Percentiles rank a stretch among this genome's conserved stretches.
Conservation (phyloP, 352 stramenopile species). For the Phytophthora kernoviae region DNA sequence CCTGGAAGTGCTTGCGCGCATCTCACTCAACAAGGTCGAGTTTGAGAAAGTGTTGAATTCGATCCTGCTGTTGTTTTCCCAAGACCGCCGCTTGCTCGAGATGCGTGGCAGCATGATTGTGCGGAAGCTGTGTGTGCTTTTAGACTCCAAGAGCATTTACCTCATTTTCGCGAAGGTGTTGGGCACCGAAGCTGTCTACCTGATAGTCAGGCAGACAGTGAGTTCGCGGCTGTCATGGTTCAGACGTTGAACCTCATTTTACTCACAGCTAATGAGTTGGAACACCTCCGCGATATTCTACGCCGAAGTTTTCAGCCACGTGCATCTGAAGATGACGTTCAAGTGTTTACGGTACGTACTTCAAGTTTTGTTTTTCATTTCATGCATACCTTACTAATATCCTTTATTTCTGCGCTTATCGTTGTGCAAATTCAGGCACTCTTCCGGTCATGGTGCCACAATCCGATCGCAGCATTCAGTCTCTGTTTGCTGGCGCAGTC, state of each 20-base stretch:
- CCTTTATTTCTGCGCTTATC: conserved; percentile 6
- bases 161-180: conserved; percentile 97
- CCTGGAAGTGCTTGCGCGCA: conserved; percentile 95
- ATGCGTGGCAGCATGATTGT: conserved; percentile 98
- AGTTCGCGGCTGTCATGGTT: conserved; percentile 99
- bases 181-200: conserved; percentile 53
- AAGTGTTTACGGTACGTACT: conserved; percentile 74
- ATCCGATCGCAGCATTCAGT: conserved; percentile 96
- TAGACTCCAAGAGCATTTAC: conserved; percentile 98
- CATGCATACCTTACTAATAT: not conserved
- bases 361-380: not conserved
- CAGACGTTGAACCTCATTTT: conserved; percentile 99
- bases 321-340: conserved; percentile 73
- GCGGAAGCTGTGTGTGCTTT: conserved; percentile 97
- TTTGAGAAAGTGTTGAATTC: conserved; percentile 95
- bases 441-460: conserved; percentile 97
- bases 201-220: conserved; percentile 71
- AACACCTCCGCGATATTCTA: conserved; percentile 81
- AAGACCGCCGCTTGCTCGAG: conserved; percentile 89
- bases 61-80: conserved; percentile 95
- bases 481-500: conserved; percentile 98
- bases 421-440: conserved; percentile 45
- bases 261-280: conserved; percentile 97
- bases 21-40: conserved; percentile 92
- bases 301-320: conserved; percentile 76